Evolutionary conservation across 2,329 filamentous ascomycete species (phyloP).

Genomic region (Periconia sp.): DNA sequence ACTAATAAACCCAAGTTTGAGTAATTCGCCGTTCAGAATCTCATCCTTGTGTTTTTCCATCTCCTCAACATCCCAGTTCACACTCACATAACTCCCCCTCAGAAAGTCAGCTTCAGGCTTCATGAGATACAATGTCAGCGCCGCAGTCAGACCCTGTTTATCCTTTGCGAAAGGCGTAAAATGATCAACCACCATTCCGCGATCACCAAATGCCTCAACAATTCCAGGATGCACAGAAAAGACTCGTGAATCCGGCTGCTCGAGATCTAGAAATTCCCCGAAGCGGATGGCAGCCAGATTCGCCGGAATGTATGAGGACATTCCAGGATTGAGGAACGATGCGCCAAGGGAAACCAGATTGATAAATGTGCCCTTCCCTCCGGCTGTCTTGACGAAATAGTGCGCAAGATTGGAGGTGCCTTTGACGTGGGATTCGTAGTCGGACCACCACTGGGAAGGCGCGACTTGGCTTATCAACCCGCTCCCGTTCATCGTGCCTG

Average conservation of each 20-base stretch:
- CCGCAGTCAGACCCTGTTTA: slow-evolving; percentile 32
- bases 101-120: slow-evolving; percentile 16
- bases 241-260: slow-evolving; percentile 20
- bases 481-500: slow-evolving; percentile 13
- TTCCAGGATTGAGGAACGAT: slow-evolving; percentile 15
- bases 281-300: slow-evolving; percentile 26
- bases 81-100: slow-evolving; percentile 12
- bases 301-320: slow-evolving; percentile 20
- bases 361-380: slow-evolving; percentile 24
- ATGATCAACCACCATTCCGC: slow-evolving; percentile 16
- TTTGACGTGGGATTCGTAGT: slow-evolving; percentile 24
- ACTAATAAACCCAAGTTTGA: slow-evolving; percentile 19
- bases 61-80: slow-evolving; percentile 34
- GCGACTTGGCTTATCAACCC: slow-evolving; percentile 11
- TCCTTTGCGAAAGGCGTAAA: slow-evolving; percentile 34
- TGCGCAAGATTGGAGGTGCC: slow-evolving; percentile 23
- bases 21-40: slow-evolving; percentile 24
- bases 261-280: slow-evolving; percentile 22
- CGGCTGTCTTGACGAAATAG: slow-evolving; percentile 20
- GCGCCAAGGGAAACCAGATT: slow-evolving; percentile 25
- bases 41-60: slow-evolving; percentile 27
- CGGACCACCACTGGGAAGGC: slow-evolving; percentile 19
- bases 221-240: slow-evolving; percentile 29
- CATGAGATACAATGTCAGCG: slow-evolving; percentile 25
- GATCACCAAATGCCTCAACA: slow-evolving; percentile 17